phyloP scores from a whole-genome alignment of 73 alveolate species.

The Stentor roeselii region DNA sequence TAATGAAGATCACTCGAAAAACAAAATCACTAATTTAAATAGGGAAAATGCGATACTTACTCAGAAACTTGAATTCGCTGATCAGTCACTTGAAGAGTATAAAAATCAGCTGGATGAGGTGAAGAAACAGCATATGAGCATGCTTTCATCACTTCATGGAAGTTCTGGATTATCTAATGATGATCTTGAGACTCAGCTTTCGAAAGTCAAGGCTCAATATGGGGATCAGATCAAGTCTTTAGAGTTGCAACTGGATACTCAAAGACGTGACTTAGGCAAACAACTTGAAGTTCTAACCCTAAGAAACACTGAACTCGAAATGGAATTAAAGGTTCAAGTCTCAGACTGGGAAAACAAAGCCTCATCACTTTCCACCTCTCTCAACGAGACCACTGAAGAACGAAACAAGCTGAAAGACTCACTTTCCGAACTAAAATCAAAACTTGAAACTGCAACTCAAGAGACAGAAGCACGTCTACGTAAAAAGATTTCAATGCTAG shows the following conservation, averaged over 20 bases:
- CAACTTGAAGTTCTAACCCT: conserved; percentile 5
- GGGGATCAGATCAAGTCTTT: neutral
- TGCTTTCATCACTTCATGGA: conserved; percentile 26
- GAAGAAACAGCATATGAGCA: conserved; percentile 43
- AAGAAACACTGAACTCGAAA: neutral
- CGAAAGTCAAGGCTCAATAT: neutral
- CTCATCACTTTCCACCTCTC: neutral
- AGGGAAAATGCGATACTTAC: conserved; percentile 74
- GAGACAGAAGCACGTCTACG: neutral
- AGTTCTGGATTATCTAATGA: conserved; percentile 51
- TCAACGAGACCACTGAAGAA: neutral
- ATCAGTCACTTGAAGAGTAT: conserved; percentile 34
- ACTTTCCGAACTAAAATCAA: neutral
- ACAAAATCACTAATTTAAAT: neutral
- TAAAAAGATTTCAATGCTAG: neutral
- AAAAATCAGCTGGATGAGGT: conserved; percentile 36
- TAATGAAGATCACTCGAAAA: neutral
- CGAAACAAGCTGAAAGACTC: neutral
- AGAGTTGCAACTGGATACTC: neutral
- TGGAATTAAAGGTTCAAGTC: neutral
- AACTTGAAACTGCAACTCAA: neutral
- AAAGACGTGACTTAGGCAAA: neutral
- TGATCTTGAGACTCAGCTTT: conserved; percentile 7
- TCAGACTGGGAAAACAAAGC: neutral
- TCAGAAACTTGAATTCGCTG: conserved; percentile 68